Evolutionary conservation across 2,329 filamentous ascomycete genomes (phyloP), one percentile per base, ranked within the genome.

Genomic region (Botryosphaeria dothidea): DNA sequence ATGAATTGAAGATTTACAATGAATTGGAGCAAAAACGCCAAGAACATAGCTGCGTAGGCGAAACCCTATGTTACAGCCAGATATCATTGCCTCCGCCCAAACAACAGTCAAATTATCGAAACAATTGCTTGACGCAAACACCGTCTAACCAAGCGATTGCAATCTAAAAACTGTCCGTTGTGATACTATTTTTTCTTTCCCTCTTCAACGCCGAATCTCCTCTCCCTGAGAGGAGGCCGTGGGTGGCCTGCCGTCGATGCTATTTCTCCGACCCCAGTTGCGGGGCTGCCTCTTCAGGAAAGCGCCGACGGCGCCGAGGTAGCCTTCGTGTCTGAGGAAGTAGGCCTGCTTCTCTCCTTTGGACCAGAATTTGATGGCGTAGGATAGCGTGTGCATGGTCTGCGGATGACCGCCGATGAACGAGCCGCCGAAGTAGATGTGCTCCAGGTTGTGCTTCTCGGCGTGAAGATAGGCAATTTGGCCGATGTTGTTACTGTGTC

Each of bases 401-500:
- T 98, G 95, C 17, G 91, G 88, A 77, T 99, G 95, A 45, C 95
- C 95, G 46, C 95, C 89, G 74, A 99, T 98, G 76, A 98, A 99
- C 6, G 91, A 95, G 25, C 95, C 95, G 23, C 95, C 95, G 78
- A 99, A 99, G 81, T 99, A 99, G 67, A 99, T 98, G 73, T 94
- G 89, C 68, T 92, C 90, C 27, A 98, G 83, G 51, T 90, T 87
- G 80, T 99, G 94, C 74, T 97, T 95, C 76, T 97, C 93, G 5
- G 92, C 95, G 75, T 98, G 95, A n/a, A 99, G 84, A 77, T 95
- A 97, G 48, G 95, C 93, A 71, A 99, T 96, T 81, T 99, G 95
- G 17, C 95, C 95, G 68, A 98, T 97, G 79, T 98, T 98, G 82
- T 98, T 98, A 76, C 91, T 94, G 70, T 34, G 19, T 5, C 31